Evolutionary conservation across 163 green algal species (phyloP).

Genomic region (Chlamydomonas reinhardtii): DNA sequence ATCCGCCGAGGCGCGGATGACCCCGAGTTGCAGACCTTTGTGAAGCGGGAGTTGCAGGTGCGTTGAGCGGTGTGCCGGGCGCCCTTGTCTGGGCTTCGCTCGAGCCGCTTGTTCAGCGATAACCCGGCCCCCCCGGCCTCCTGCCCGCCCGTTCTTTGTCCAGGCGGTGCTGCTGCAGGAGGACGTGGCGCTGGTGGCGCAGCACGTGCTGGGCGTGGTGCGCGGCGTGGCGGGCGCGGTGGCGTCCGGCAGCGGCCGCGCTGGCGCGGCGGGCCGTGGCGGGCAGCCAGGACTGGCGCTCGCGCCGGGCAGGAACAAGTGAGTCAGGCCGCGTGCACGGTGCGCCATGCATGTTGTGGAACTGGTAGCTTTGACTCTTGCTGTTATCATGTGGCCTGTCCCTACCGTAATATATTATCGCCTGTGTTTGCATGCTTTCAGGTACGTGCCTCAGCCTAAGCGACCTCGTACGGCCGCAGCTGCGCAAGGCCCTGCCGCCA

Average conservation of each 20-base stretch:
- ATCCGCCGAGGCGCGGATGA: slow-evolving; percentile 5
- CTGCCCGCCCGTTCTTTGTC: too few species aligned
- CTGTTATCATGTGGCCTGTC: too few species aligned
- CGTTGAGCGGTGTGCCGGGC: too few species aligned
- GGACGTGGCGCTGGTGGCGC: slow-evolving; percentile 21
- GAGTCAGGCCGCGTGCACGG: too few species aligned
- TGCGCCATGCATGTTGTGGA: too few species aligned
- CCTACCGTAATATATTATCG: too few species aligned
- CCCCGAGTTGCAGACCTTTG: slow-evolving; percentile 16
- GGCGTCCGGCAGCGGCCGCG: background rate
- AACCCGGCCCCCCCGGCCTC: too few species aligned
- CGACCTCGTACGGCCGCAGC: background rate
- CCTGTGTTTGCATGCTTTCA: background rate
- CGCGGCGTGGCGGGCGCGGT: background rate
- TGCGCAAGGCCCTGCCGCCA: background rate
- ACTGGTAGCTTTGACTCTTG: too few species aligned
- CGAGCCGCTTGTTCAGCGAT: too few species aligned
- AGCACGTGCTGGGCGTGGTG: slow-evolving; percentile 37
- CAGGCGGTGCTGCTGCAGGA: slow-evolving; percentile 43
- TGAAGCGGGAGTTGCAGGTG: slow-evolving; percentile 37
- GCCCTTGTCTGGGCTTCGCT: too few species aligned
- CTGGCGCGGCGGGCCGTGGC: background rate
- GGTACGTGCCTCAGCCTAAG: slow-evolving; percentile 20
- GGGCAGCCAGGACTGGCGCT: too few species aligned
- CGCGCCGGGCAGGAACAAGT: too few species aligned